Conservation (phyloP, 2,329 filamentous ascomycete species). For the Pestalotiopsis sp. region DNA sequence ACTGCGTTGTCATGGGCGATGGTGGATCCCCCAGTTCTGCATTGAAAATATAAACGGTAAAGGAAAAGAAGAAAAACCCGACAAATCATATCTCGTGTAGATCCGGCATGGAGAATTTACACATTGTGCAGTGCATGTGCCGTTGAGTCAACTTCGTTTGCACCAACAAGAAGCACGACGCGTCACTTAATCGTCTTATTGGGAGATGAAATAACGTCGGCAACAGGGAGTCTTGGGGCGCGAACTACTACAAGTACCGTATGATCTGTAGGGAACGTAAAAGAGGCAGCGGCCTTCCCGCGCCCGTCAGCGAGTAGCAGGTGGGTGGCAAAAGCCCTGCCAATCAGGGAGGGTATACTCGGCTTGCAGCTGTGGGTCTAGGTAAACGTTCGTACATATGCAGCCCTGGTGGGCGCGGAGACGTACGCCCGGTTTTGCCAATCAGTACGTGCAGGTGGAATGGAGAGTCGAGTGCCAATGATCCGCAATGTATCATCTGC, state of each 20-base stretch:
- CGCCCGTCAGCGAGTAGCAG: neutral
- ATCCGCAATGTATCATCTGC: neutral
- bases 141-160: neutral
- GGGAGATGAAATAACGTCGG: neutral
- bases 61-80: neutral
- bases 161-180: neutral
- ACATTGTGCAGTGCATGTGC: too few species aligned
- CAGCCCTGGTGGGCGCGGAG: neutral
- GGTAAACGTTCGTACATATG: neutral
- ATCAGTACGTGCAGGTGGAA: neutral
- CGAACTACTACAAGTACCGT: neutral
- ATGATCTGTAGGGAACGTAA: neutral
- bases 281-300: neutral
- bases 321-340: neutral
- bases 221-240: neutral
- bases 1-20: neutral
- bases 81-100: neutral
- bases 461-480: neutral
- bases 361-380: neutral
- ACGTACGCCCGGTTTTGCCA: neutral
- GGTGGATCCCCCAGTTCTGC: neutral
- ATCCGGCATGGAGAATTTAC: too few species aligned
- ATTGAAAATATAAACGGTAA: too few species aligned
- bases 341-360: conserved; percentile 5
- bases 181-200: neutral